Percentiles rank a stretch among this genome's conserved stretches.
phyloP scores from a whole-genome alignment of 345 rosid genomes.

The Schrenkiella parvula region DNA sequence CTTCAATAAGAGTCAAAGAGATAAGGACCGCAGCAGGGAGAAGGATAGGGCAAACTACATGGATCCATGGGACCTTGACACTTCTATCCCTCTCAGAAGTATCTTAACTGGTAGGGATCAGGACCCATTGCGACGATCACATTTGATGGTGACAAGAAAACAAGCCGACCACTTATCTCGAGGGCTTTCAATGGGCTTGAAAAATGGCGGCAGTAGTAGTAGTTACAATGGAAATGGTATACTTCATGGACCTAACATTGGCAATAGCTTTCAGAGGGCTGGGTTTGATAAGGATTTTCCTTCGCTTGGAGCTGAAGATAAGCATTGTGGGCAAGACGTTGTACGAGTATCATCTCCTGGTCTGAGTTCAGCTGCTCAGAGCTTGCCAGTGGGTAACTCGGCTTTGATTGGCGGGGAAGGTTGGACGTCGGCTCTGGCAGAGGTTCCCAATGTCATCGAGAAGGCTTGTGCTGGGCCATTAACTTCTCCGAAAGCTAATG shows the following conservation, averaged over 20 bases:
- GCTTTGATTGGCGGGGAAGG: conserved; percentile 70
- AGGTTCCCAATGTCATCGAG: conserved; percentile 59
- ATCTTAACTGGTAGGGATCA: conserved; percentile 48
- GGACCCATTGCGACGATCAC: conserved; percentile 55
- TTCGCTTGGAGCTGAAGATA: conserved; percentile 70
- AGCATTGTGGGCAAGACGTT: conserved; percentile 49
- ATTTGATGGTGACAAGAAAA: conserved; percentile 65
- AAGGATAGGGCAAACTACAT: conserved; percentile 54
- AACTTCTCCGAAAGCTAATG: conserved; percentile 37
- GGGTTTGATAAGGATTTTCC: conserved; percentile 86
- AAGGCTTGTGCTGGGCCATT: conserved; percentile 41
- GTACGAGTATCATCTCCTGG: conserved; percentile 80
- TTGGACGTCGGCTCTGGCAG: conserved; percentile 85
- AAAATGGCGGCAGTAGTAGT: conserved; percentile 44
- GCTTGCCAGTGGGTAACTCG: conserved; percentile 61
- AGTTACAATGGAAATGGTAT: conserved; percentile 46
- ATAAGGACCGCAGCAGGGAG: conserved; percentile 70
- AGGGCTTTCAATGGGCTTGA: conserved; percentile 40
- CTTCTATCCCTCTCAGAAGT: conserved; percentile 49
- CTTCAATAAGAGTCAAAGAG: conserved; percentile 67
- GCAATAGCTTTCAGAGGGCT: conserved; percentile 44
- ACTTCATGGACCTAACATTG: conserved; percentile 40
- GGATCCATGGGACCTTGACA: conserved; percentile 62
- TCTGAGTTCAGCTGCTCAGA: conserved; percentile 57
- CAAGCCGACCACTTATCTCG: conserved; percentile 46